Base-by-base conservation (phyloP, 768 basidiomycete species). In the Punctularia strigosozonata region DNA sequence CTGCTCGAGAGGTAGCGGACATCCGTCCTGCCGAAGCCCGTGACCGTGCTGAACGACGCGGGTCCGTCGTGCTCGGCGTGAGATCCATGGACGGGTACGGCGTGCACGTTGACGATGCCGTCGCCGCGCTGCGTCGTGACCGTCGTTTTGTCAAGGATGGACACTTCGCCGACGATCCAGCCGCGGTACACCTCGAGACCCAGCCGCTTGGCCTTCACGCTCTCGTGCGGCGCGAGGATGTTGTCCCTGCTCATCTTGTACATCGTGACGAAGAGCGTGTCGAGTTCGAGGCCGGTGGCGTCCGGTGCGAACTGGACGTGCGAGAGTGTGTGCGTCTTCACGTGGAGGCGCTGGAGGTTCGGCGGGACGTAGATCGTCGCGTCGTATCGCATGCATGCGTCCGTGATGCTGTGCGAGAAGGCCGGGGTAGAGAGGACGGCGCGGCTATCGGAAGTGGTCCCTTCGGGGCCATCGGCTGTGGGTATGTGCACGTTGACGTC, bases 131-230 rank as follows among this genome's bases (percentile, higher is more conserved):
- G 69, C 1, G 71, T 75, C 12, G 48, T 56, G 44, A 77, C 55
- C 15, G 50, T 46, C 3, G 68, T 62, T 40, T 51, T 52, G 22
- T 65, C 55, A 15, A 62, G 58, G 45, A 72, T 55, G n/a, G 68
- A 53, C 30, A 66, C 64, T 37, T 72, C 71, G 19, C 77, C 75
- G n/a, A 74, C 72, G 36, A 78, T 66, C 68, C 71, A 78, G 18
- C 75, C 77, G 30, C 67, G 57, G 46, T 53, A 64, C 3, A 72
- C 56, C 47, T 74, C 69, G 22, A 75, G 54, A n/a, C 50, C 42
- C 43, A 68, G 45, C 12, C 56, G 44, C 25, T 62, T 53, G 4
- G 71, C 60, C 18, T 53, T 61, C 35, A 78, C 45, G 40, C 59
- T 56, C 22, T 58, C 48, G 43, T 57, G 55, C 4, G 71, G 63